These are phyloP conservation scores for Herpotrichia juniperi DNA, from an alignment of 2,329 filamentous ascomycete genomes.

Conservation along the genomic window DNA sequence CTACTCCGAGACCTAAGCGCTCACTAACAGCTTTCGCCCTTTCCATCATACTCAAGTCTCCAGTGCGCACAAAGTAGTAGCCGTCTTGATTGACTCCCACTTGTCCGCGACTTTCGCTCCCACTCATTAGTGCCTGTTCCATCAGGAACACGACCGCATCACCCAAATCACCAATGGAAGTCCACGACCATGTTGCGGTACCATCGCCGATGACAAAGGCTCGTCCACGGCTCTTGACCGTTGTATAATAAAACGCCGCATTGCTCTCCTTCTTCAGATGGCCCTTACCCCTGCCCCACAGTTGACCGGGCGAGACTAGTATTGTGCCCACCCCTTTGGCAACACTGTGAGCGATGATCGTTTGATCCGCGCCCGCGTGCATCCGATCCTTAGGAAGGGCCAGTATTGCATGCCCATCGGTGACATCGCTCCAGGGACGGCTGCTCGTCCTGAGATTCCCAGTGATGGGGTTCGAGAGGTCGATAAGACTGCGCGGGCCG, in stretches of 20 bases:
- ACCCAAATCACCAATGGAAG: constrained; percentile 19
- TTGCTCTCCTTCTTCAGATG: constrained; percentile 20
- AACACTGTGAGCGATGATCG: constrained; percentile 16
- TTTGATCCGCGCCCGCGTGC: constrained; percentile 16
- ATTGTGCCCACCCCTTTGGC: constrained; percentile 19
- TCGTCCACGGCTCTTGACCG: constrained; percentile 16
- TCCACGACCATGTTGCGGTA: constrained; percentile 18
- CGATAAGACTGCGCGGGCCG: constrained; percentile 19
- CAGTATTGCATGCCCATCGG: constrained; percentile 15
- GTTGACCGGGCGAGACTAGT: constrained; percentile 17
- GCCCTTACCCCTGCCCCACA: constrained; percentile 17
- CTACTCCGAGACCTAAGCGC: constrained; percentile 18
- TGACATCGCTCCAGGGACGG: constrained; percentile 18
- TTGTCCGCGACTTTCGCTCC: constrained; percentile 23
- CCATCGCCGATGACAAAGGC: constrained; percentile 19
- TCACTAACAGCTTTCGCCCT: constrained; percentile 19
- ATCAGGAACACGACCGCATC: constrained; percentile 20
- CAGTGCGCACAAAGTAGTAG: constrained; percentile 20
- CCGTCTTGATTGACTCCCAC: constrained; percentile 34
- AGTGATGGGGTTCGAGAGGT: constrained; percentile 17
- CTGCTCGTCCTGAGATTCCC: constrained; percentile 17
- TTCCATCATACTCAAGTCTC: constrained; percentile 20
- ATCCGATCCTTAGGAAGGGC: constrained; percentile 17
- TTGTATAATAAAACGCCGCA: constrained; percentile 18
- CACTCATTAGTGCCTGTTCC: constrained; percentile 18